Evolutionary conservation across 164 flowering plant genomes (phyloP), one percentile per base, ranked within the genome.

Genomic region (Liquidambar formosana): DNA sequence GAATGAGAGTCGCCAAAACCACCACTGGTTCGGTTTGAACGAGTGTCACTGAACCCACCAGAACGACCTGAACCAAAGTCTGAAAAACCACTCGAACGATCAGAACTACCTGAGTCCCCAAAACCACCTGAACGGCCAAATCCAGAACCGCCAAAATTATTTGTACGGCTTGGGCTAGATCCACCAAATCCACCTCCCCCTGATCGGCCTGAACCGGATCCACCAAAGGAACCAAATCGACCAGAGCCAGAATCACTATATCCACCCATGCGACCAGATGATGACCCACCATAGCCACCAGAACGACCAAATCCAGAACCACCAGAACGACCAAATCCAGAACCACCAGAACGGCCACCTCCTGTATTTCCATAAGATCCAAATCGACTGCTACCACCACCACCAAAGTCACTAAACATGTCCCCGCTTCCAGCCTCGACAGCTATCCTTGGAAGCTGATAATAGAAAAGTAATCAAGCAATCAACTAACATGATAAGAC

Each of bases 361-460:
- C 73, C 62, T 45, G 54, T 45, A 45, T 54, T 21, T 5, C 70
- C 61, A 47, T 18, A 63, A 19, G 77, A 72, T 19, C 75, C 69
- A 67, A 43, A 75, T 9, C 72, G 64, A 60, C 66, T 63, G 22
- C 5, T 25, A 18, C 70, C 46, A 48, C 75, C 60, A 62, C 75
- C 74, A 58, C 71, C 65, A 75, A 79, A 76, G 60, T 73, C 81
- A 65, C 66, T 56, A 22, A 82, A 79, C 86, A 80, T 81, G 71
- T 71, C 84, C 21, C 61, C 61, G 53, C 71, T 49, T 68, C 81
- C 87, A 59, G 69, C 81, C 26, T 81, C 86, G 66, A 66, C 88
- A 64, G 79, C 71, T 53, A 93, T 86, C 65, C 57, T 82, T 21
- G 98, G 92, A 43, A 91, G 94, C 98, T 93, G 80, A 69, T 45